A percentile compares a stretch with the other conserved stretches of the same genome.
Conservation (phyloP, 1,284 basidiomycete species). For the Fomes fomentarius region DNA sequence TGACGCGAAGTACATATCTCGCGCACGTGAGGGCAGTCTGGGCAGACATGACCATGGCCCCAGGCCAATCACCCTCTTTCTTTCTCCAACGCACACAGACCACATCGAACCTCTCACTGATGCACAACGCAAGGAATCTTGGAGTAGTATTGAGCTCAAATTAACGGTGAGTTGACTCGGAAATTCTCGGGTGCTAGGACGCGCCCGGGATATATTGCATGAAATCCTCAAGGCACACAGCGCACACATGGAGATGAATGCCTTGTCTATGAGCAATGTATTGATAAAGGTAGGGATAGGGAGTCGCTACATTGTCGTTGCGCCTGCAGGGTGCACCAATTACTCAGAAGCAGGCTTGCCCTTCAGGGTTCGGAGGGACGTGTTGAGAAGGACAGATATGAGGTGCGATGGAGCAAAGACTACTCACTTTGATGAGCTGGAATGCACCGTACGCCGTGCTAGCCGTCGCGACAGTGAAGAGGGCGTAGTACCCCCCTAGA, state of each 20-base stretch:
- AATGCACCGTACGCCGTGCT: conserved; percentile 54
- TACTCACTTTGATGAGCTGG: conserved; percentile 55
- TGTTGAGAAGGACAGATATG: too few species aligned
- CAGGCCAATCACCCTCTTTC: too few species aligned
- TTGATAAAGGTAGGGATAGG: conserved; percentile 3
- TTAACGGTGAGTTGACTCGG: background rate
- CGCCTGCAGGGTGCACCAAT: conserved; percentile 11
- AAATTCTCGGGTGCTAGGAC: conserved; percentile 2
- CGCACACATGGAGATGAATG: background rate
- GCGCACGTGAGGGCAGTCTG: background rate
- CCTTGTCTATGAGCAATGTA: conserved; percentile 5
- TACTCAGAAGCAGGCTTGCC: conserved; percentile 33
- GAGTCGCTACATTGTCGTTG: conserved; percentile 22
- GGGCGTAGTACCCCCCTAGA: conserved; percentile 56
- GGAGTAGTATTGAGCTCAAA: background rate
- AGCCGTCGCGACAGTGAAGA: conserved; percentile 57
- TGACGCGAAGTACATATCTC: background rate
- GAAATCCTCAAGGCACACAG: background rate
- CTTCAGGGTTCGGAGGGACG: too few species aligned
- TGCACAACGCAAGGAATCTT: too few species aligned
- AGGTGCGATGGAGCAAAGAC: too few species aligned
- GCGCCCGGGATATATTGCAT: background rate
- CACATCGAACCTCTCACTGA: too few species aligned
- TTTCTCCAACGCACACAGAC: too few species aligned
- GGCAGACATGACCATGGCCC: too few species aligned